Conservation (phyloP, 306 rosid genomes). For the Sechiopsis laciniata region DNA sequence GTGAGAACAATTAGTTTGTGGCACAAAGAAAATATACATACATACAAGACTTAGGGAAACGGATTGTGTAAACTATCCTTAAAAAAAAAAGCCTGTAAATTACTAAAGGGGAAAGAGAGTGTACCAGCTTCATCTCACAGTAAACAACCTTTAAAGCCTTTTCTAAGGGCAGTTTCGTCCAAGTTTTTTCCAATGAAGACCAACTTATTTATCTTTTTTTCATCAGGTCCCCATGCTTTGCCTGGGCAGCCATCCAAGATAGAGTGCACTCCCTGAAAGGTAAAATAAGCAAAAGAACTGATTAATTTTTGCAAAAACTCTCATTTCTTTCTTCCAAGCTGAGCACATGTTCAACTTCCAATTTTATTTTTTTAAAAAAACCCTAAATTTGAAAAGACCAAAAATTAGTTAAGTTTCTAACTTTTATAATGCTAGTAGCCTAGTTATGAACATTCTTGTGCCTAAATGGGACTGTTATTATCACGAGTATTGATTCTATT, state of each 20-base stretch:
- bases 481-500: background rate
- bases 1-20: background rate
- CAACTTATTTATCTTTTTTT: slow-evolving; percentile 75
- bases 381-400: background rate
- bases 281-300: background rate
- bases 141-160: slow-evolving; percentile 79
- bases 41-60: background rate
- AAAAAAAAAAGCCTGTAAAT: background rate
- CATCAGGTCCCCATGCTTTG: slow-evolving; percentile 59
- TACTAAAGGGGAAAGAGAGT: background rate
- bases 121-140: slow-evolving; percentile 24
- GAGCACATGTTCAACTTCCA: background rate
- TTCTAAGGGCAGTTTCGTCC: slow-evolving; percentile 69
- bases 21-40: background rate
- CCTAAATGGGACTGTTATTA: background rate
- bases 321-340: background rate
- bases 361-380: background rate
- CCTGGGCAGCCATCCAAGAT: slow-evolving; percentile 80
- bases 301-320: background rate
- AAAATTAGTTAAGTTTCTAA: background rate
- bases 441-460: background rate
- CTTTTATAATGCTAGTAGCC: background rate
- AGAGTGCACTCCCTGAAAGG: slow-evolving; percentile 80
- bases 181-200: slow-evolving; percentile 88
- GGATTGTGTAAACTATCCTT: background rate